Evolutionary conservation across 208 protist genomes (phyloP).

Genomic region (Wallacemonas collosoma): DNA sequence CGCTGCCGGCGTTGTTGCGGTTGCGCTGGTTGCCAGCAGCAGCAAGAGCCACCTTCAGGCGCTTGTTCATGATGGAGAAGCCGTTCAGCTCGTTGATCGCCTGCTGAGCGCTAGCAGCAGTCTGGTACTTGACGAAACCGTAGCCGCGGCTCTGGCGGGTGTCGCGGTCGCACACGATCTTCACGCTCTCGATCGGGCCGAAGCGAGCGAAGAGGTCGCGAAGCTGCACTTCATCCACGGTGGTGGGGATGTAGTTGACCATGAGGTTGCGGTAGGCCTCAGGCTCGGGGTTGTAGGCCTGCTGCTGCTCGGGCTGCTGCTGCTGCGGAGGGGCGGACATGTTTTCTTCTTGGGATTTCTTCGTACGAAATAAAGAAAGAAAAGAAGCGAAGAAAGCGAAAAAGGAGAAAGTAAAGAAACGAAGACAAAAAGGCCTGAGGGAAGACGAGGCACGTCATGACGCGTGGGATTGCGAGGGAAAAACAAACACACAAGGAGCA

Average conservation of each 20-base stretch:
- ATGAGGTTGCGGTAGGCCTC: conserved; percentile 69
- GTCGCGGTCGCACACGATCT: conserved; percentile 79
- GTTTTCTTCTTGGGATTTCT: neutral
- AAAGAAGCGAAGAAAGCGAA: conserved; percentile 19
- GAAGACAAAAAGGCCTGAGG: conserved; percentile 18
- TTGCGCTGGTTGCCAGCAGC: conserved; percentile 35
- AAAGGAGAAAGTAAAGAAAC: conserved; percentile 24
- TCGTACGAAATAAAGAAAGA: neutral
- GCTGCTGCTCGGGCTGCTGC: conserved; percentile 20
- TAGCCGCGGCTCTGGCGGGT: conserved; percentile 85
- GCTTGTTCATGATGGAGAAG: conserved; percentile 55
- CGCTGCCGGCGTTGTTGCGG: conserved; percentile 18
- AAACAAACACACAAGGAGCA: neutral
- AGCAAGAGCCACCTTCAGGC: conserved; percentile 53
- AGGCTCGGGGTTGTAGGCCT: conserved; percentile 40
- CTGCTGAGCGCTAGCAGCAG: conserved; percentile 65
- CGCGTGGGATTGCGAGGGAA: neutral
- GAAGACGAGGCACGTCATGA: neutral
- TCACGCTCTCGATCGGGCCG: conserved; percentile 73
- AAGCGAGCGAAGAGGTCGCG: conserved; percentile 68
- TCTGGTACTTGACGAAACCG: conserved; percentile 91
- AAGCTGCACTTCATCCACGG: conserved; percentile 63
- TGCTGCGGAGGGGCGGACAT: conserved; percentile 14
- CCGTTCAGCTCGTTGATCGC: conserved; percentile 27
- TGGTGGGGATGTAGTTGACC: conserved; percentile 83